Conservation (phyloP, 2,329 filamentous ascomycete genomes). For the Fusarium sp. region DNA sequence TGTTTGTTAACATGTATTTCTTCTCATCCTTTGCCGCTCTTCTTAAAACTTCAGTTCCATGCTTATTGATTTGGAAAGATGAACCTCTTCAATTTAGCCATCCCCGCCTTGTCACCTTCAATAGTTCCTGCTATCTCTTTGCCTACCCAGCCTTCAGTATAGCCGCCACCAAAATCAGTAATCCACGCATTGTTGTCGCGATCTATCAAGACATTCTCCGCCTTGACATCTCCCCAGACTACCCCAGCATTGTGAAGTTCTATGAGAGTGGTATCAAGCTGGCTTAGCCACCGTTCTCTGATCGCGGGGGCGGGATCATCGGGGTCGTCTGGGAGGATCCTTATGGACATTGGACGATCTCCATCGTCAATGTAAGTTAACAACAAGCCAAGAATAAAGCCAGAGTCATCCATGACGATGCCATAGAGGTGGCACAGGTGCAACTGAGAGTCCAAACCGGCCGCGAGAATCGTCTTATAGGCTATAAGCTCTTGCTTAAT, state of each 20-base stretch:
- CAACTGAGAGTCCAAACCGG: slow-evolving; percentile 14
- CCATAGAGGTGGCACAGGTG: slow-evolving; percentile 36
- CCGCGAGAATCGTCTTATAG: slow-evolving; percentile 20
- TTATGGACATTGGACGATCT: neutral
- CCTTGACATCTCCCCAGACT: neutral
- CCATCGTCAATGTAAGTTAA: slow-evolving; percentile 19
- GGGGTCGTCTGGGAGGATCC: neutral
- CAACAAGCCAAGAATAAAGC: slow-evolving; percentile 26
- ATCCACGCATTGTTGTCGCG: neutral
- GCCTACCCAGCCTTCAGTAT: neutral
- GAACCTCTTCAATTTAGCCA: neutral
- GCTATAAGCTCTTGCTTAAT: slow-evolving; percentile 27
- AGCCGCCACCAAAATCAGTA: slow-evolving; percentile 7
- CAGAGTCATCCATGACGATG: slow-evolving; percentile 26
- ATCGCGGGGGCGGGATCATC: slow-evolving; percentile 13
- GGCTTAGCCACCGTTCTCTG: slow-evolving; percentile 24
- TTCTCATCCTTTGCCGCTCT: no score
- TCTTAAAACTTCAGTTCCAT: rapidly evolving
- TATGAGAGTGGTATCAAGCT: slow-evolving; percentile 5
- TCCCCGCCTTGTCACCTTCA: neutral
- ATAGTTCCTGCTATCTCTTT: neutral
- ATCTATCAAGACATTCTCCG: neutral
- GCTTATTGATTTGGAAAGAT: neutral
- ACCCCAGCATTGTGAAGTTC: neutral
- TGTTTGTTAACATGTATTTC: no score